phyloP scores from a whole-genome alignment of 2,329 filamentous ascomycete genomes.

The Nannizzia gypsea region DNA sequence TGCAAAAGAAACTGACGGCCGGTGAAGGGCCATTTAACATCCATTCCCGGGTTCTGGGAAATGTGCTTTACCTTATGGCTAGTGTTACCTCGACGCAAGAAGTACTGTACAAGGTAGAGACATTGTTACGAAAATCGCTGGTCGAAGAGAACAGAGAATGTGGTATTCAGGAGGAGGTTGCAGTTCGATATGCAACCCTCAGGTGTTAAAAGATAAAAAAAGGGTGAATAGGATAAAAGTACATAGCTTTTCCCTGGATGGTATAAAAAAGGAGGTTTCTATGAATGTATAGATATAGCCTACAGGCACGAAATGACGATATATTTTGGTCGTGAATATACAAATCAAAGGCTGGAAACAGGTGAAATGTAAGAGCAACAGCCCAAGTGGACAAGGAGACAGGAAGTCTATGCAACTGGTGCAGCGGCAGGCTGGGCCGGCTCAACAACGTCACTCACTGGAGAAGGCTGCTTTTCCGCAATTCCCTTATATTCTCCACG shows the following conservation, averaged over 20 bases:
- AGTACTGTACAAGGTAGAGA: constrained; percentile 32
- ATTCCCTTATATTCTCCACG: constrained; percentile 16
- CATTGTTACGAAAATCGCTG: constrained; percentile 28
- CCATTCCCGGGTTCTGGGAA: constrained; percentile 49
- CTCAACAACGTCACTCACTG: background rate
- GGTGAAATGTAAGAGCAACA: too few relatives aligned
- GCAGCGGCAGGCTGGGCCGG: background rate
- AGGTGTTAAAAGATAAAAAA: background rate
- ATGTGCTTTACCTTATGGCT: constrained; percentile 51
- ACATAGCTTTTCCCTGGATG: background rate
- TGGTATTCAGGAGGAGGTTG: background rate
- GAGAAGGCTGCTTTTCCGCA: background rate
- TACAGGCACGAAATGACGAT: background rate
- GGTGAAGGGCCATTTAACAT: constrained; percentile 34
- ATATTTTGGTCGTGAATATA: constrained; percentile 3
- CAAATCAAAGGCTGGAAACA: background rate
- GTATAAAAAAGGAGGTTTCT: background rate
- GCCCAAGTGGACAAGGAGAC: background rate
- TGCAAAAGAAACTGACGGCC: constrained; percentile 41
- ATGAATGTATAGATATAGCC: constrained; percentile 2
- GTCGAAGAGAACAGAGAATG: constrained; percentile 8
- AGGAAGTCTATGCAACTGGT: background rate
- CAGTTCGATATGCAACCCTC: background rate
- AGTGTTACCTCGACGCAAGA: constrained; percentile 40
- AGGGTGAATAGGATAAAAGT: background rate